Evolutionary conservation across 2,329 filamentous ascomycete species (phyloP), one percentile per base, ranked within the genome.

Genomic region (Rhinocladiella similis): DNA sequence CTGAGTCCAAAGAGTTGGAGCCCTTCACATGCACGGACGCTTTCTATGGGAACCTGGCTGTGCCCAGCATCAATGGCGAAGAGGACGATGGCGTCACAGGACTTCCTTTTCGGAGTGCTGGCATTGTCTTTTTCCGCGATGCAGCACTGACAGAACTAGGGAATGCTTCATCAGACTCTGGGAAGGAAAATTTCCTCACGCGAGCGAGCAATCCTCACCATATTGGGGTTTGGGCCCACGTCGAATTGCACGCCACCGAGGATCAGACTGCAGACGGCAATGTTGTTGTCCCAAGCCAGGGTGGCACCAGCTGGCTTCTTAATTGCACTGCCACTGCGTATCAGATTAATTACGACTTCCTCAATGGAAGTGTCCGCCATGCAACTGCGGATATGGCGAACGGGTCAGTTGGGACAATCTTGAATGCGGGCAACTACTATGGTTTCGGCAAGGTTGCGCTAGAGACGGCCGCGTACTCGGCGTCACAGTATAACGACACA

Each of bases 261-360:
- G 19, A 47, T 6, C 39, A 49, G 14, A 42, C 47, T 3, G 41
- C 41, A 10, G 41, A 51, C 12, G 38, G 38, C 12, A 50, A 56
- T 5, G 25, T 56, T 10, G 53, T 56, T 18, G 48, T 27, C n/a
- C 53, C 53, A 16, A 41, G 22, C 7, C 47, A 41, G 20, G 55
- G 55, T 14, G 55, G 55, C 14, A 53, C 47, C 13, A 49, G 18
- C 20, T 55, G 53, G 16, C 43, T 66, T 4, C 43, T 68, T 1
- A 57, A 58, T 2, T 68, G 65, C 56, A 57, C 58, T 13, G 57
- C 58, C 9, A 66, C 64, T 0, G 46, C 63, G 1, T 67, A 66
- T 36, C 61, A 67, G 13, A 54, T 67, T 19, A 41, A 56, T n/a
- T 68, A 67, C 45, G 50, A 56, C 35, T 53, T 50, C 1, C 36